These are phyloP conservation scores for Penicillium italicum DNA, from an alignment of 2,329 filamentous ascomycete genomes.

Conservation along the genomic window DNA sequence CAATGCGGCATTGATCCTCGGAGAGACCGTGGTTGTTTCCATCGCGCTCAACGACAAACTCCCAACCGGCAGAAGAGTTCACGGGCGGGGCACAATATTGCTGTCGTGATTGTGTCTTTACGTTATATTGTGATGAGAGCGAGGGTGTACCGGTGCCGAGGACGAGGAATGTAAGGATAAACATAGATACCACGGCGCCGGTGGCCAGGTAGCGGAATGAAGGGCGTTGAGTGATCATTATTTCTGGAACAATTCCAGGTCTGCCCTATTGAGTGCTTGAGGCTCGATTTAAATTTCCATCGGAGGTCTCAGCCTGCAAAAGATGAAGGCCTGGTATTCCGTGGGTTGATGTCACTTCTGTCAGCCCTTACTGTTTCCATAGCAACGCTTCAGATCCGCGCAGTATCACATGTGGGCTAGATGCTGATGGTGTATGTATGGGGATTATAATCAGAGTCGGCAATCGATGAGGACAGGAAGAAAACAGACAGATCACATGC, in stretches of 20 bases:
- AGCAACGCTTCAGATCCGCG: constrained; percentile 17
- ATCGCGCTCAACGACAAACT: constrained; percentile 34
- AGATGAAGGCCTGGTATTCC: background rate
- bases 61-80: constrained; percentile 22
- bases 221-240: constrained; percentile 22
- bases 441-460: background rate
- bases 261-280: background rate
- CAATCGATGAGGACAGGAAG: too few relatives aligned
- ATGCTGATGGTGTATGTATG: background rate
- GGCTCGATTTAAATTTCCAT: background rate
- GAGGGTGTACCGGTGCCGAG: constrained; percentile 17
- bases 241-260: constrained; percentile 2
- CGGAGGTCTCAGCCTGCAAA: background rate
- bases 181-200: constrained; percentile 26
- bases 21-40: constrained; percentile 38
- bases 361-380: constrained; percentile 23
- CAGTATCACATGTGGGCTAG: background rate
- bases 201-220: constrained; percentile 30
- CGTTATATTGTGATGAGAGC: constrained; percentile 20
- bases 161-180: constrained; percentile 29
- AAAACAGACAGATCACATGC: too few relatives aligned
- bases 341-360: background rate
- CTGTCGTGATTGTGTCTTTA: constrained; percentile 15
- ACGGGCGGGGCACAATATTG: constrained; percentile 1
- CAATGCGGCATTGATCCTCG: constrained; percentile 35